Evolutionary conservation across 78 protist genomes (phyloP).

Genomic region (Dictyostelium purpureum): DNA sequence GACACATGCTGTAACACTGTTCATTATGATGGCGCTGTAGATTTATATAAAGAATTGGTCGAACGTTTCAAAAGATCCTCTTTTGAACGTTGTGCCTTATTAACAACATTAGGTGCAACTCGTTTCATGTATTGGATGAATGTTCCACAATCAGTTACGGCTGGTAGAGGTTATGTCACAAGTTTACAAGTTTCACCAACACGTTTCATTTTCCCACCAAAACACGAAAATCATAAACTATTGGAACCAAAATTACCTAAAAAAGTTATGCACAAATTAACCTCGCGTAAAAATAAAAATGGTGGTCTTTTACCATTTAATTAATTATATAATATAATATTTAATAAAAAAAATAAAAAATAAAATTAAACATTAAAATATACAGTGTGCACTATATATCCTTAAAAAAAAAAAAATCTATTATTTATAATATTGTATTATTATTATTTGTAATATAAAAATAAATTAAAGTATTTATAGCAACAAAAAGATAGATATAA

Average conservation of each 20-base stretch:
- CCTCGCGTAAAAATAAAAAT: background rate
- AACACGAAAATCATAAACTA: slow-evolving; percentile 41
- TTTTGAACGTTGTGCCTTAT: slow-evolving; percentile 17
- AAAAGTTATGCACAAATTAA: background rate
- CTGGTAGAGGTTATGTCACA: slow-evolving; percentile 73
- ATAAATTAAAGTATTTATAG: too few relatives aligned
- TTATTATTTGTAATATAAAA: too few relatives aligned
- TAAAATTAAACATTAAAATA: too few relatives aligned
- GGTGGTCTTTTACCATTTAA: slow-evolving; percentile 11
- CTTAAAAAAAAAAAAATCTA: too few relatives aligned
- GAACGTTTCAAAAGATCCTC: slow-evolving; percentile 21
- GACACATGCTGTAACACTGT: slow-evolving; percentile 64
- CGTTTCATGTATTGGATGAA: slow-evolving; percentile 53
- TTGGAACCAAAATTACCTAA: background rate
- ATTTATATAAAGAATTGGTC: slow-evolving; percentile 19
- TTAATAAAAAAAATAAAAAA: too few relatives aligned
- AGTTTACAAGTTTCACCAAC: slow-evolving; percentile 62
- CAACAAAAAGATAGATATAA: too few relatives aligned
- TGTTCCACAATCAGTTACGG: slow-evolving; percentile 14
- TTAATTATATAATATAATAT: too few relatives aligned
- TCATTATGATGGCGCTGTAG: slow-evolving; percentile 62
- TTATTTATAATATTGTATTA: too few relatives aligned
- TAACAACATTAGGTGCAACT: slow-evolving; percentile 59
- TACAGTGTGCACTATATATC: too few relatives aligned
- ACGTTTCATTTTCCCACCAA: slow-evolving; percentile 68